Percentiles rank a stretch among this genome's conserved stretches.
These are phyloP conservation scores for Asparagopsis taxiformis DNA, from an alignment of 31 red algal species.

Conservation along the genomic window DNA sequence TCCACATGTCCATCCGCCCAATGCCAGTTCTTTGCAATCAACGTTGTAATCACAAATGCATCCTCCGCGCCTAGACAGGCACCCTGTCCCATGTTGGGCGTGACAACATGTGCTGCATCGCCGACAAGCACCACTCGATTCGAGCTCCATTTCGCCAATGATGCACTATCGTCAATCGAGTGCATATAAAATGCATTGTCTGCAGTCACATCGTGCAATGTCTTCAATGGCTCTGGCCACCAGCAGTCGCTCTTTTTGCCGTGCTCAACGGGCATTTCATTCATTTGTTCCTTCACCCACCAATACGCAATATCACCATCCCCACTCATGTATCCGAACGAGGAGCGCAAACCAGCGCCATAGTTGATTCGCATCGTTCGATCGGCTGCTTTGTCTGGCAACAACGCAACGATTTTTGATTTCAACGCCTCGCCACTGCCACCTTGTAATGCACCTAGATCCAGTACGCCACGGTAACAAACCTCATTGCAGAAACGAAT, in stretches of 20 bases:
- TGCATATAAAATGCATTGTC: constrained; percentile 22
- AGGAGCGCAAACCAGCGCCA: constrained; percentile 42
- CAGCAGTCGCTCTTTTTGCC: background rate
- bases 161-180: constrained; percentile 26
- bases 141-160: constrained; percentile 13
- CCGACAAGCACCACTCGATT: constrained; percentile 60
- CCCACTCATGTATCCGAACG: constrained; percentile 47
- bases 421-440: background rate
- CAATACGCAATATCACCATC: constrained; percentile 27
- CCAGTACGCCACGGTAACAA: constrained; percentile 58
- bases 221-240: constrained; percentile 25
- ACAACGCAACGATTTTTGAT: background rate
- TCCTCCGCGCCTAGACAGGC: constrained; percentile 80
- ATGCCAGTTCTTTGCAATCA: constrained; percentile 23
- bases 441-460: background rate
- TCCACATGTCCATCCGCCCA: constrained; percentile 40
- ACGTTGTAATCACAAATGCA: constrained; percentile 39
- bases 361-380: constrained; percentile 43
- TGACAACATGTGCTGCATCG: constrained; percentile 83
- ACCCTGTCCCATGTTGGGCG: constrained; percentile 78
- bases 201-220: constrained; percentile 23
- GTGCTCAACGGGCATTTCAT: background rate
- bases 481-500: constrained; percentile 49
- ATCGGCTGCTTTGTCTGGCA: constrained; percentile 10
- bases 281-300: constrained; percentile 44